Evolutionary conservation across 2,329 filamentous ascomycete genomes (phyloP).

Genomic region (Nemania abortiva): DNA sequence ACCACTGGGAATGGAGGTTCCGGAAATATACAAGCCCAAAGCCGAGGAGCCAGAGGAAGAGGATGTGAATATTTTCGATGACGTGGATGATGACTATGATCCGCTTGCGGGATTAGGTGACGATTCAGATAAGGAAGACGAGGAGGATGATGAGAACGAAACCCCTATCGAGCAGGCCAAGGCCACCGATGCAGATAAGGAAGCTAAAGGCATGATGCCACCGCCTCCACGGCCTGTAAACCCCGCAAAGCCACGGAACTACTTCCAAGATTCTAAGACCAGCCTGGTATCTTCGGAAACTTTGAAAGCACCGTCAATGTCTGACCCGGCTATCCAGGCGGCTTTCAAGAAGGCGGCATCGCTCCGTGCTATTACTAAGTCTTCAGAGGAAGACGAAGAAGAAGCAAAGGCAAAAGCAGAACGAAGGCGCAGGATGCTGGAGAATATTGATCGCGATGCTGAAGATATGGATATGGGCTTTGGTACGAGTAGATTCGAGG

Average conservation of each 20-base stretch:
- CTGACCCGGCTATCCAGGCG: constrained; percentile 83
- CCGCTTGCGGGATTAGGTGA: constrained; percentile 70
- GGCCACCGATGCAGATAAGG: constrained; percentile 41
- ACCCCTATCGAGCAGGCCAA: constrained; percentile 43
- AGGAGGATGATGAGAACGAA: constrained; percentile 52
- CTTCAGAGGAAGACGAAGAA: constrained; percentile 56
- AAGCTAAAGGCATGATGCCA: constrained; percentile 55
- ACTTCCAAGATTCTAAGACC: constrained; percentile 71
- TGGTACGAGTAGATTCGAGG: constrained; percentile 86
- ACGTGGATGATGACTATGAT: constrained; percentile 75
- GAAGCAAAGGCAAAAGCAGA: constrained; percentile 70
- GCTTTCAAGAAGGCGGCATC: constrained; percentile 87
- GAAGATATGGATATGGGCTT: constrained; percentile 96
- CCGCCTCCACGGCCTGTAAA: constrained; percentile 59
- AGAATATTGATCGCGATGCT: constrained; percentile 80
- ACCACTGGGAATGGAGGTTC: constrained; percentile 74
- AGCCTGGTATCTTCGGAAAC: constrained; percentile 65
- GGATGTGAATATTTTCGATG: constrained; percentile 74
- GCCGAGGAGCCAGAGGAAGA: constrained; percentile 64
- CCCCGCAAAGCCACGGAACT: constrained; percentile 63
- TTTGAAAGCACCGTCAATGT: constrained; percentile 67
- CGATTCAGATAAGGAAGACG: constrained; percentile 56
- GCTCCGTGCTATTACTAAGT: constrained; percentile 63
- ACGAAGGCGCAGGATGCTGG: constrained; percentile 79
- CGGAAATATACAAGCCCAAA: constrained; percentile 67